Base-by-base conservation (phyloP, 2,329 filamentous ascomycete species). In the Aspergillus sojae region DNA sequence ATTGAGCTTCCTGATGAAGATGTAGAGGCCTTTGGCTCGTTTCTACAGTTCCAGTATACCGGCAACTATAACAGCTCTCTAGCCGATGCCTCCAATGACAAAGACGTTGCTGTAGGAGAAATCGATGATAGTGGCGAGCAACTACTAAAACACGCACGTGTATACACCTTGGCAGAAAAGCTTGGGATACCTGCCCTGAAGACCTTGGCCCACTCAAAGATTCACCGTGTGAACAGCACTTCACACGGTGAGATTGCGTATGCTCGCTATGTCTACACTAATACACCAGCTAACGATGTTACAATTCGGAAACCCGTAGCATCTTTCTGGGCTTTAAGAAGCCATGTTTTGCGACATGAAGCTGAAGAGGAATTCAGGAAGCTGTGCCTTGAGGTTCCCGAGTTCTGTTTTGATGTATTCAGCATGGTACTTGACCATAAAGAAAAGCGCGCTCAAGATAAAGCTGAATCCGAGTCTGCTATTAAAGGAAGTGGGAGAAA, bases 381-480 rank as follows among this genome's bases (percentile, higher is more conserved):
- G 53, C 87, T 97, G 79, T 97, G 94, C 80, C 81, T 97, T 76
- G 91, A 97, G 80, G 93, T 89, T 75, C 94, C 94, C 21, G 91
- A 96, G 75, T 97, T 97, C 75, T 91, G 91, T 74, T 97, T 94
- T 81, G 94, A 97, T 78, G 91, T 98, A 61, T 86, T 97, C 64
- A 93, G 88, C 28, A 72, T 82, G 34, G 76, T 82, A 28, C 70
- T 83, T 41, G 80, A 83, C 65, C 75, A 78, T 45, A 80, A 78
- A 64, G 80, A 83, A 64, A 82, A 80, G 71, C 70, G 74, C 28
- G 68, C 67, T 4, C 70, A 75, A 52, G 76, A 79, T 61, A 74
- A 74, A 57, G 71, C 70, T 11, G 77, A 81, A 32, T 65, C 65
- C 2, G 78, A 79, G 48, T 74, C 74, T 4, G 70, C 67, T 19